Conservation (phyloP, 768 basidiomycete genomes). For the Termitomyces sp. region DNA sequence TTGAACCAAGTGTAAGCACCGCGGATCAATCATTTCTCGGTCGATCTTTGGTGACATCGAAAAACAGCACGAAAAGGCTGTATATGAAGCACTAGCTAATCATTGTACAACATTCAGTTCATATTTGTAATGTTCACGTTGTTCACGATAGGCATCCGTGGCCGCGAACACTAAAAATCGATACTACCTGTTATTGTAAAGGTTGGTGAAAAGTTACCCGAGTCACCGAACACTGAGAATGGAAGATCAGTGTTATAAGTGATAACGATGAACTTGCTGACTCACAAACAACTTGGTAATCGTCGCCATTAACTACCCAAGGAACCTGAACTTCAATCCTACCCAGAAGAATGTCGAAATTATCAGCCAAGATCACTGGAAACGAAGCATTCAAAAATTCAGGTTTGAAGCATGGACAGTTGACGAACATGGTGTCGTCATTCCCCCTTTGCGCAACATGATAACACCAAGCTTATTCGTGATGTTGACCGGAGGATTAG, state of each 20-base stretch:
- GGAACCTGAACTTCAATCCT: constrained; percentile 23
- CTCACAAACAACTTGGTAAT: constrained; percentile 25
- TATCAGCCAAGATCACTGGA: constrained; percentile 18
- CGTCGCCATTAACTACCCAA: constrained; percentile 18
- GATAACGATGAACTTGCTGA: neutral
- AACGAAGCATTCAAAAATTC: neutral
- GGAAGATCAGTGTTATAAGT: neutral
- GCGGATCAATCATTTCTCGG: too few relatives aligned
- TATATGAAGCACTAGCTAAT: neutral
- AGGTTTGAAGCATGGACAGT: neutral
- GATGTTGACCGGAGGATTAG: constrained; percentile 29
- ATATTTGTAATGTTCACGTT: neutral
- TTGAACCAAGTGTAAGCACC: too few relatives aligned
- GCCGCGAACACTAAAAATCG: neutral
- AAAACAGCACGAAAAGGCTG: neutral
- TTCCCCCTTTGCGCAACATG: constrained; percentile 25
- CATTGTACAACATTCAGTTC: neutral
- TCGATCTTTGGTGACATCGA: too few relatives aligned
- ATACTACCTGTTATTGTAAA: neutral
- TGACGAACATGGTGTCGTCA: constrained; percentile 21
- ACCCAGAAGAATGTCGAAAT: constrained; percentile 23
- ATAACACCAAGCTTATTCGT: constrained; percentile 34
- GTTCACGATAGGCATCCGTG: neutral
- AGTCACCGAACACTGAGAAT: constrained; percentile 47
- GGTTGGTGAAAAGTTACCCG: constrained; percentile 35